Evolutionary conservation across 371 early-diverging fungal species (phyloP), one percentile per base, ranked within the genome.

Genomic region (Mortierella sp.): DNA sequence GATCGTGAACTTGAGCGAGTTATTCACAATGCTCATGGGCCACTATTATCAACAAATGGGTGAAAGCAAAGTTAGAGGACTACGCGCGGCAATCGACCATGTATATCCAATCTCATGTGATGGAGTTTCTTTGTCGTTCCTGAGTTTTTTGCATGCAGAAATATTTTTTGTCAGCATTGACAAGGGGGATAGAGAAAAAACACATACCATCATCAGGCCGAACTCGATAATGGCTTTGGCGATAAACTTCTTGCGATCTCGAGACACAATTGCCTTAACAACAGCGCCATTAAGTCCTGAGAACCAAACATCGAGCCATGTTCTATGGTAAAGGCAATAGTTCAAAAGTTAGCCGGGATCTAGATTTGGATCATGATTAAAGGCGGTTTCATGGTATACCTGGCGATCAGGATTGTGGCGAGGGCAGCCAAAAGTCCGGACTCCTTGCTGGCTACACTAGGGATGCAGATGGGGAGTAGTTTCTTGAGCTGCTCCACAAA

Each of bases 401-500:
- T 87, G 58, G 90, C 91, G 64, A 93, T 89, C 65, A 93, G 73
- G 3, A 93, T 89, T 11, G 86, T 80, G 9, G 93, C 90, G 24
- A 93, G 89, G 52, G 87, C 73, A 10, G 84, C 84, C 11, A 95
- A 86, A 69, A 95, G 76, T 5, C 85, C 92, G 5, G 91, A 78
- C 78, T 95, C 96, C 64, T 87, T 91, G 51, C 90, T 88, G 20
- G 88, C 83, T 0, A 90, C 40, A 28, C 94, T 92, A 40, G 94
- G 95, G 45, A 94, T 87, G 60, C 88, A 91, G 61, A 94, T 92
- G 10, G 90, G 91, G 64, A 93, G 75, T 40, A 97, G 84, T 73
- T 90, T 91, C 70, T 88, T 89, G 86, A 97, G 89, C 71, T 97
- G 94, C 54, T 92, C 95, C 24, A 95, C 66, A 75, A 95, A 95